These are phyloP conservation scores for Hydnum rufescens DNA, from an alignment of 768 basidiomycete genomes.

Conservation along the genomic window DNA sequence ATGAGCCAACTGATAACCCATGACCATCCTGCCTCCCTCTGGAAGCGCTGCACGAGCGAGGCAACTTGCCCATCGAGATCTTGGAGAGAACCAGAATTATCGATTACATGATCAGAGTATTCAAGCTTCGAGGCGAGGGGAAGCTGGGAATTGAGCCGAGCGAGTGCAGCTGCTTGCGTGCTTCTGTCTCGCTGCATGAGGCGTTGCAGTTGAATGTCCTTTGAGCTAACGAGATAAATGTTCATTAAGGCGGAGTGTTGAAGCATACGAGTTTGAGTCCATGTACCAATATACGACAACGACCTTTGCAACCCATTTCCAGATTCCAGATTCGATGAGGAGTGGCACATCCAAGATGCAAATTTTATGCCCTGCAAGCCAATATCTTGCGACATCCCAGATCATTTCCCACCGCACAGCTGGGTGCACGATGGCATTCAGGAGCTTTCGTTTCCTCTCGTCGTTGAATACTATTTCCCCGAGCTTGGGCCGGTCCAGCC, in stretches of 20 bases:
- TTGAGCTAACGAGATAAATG: slow-evolving; percentile 31
- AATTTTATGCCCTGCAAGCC: slow-evolving; percentile 58
- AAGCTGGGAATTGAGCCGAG: slow-evolving; percentile 64
- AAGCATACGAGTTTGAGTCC: not conserved
- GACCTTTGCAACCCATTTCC: slow-evolving; percentile 64
- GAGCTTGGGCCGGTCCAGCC: slow-evolving; percentile 61
- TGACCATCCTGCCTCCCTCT: slow-evolving; percentile 21
- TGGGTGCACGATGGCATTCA: slow-evolving; percentile 83
- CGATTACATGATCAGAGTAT: slow-evolving; percentile 75
- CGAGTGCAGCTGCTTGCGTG: slow-evolving; percentile 40
- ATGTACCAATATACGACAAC: slow-evolving; percentile 82
- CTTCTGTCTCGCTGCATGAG: slow-evolving; percentile 59
- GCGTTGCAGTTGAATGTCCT: slow-evolving; percentile 64
- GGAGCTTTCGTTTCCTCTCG: slow-evolving; percentile 39
- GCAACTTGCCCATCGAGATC: slow-evolving; percentile 45
- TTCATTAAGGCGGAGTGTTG: slow-evolving; percentile 12
- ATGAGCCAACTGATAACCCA: slow-evolving; percentile 27
- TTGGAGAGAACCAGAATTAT: slow-evolving; percentile 61
- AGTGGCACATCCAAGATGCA: slow-evolving; percentile 84
- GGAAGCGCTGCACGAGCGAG: slow-evolving; percentile 23
- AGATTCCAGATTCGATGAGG: slow-evolving; percentile 73
- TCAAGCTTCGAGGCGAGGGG: slow-evolving; percentile 56
- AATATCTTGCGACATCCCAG: slow-evolving; percentile 41
- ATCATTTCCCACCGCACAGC: slow-evolving; percentile 68
- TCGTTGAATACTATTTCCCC: slow-evolving; percentile 76